Base-by-base conservation (phyloP, 108 stramenopile genomes). In the Nitzschia inconspicua region DNA sequence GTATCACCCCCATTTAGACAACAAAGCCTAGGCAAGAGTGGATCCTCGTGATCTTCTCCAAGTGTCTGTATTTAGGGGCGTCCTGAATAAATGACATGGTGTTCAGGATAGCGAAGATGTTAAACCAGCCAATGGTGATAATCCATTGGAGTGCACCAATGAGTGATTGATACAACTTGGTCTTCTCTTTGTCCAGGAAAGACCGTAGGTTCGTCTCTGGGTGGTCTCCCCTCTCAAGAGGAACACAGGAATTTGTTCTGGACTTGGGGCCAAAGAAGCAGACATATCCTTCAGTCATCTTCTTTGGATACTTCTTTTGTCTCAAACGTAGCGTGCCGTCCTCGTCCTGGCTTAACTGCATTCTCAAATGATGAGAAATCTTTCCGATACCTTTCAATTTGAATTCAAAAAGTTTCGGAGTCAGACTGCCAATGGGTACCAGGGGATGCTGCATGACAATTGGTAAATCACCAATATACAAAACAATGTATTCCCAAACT, bases 401-500 rank as follows among this genome's bases (percentile, higher is more conserved):
- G 70, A 56, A 70, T 11, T 55, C 24, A 43, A 54, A 44, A 9
- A 18, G 37, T 2, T 55, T 26, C 0, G 37, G 10, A 3, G 7
- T 41, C 9, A 65, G 39, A 14, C 14, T 18, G 16, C 57, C 63
- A n/a, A 41, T 14, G 28, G 57, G 57, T 11, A 39, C 18, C 10
- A 40, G 24, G 10, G 61, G 61, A 36, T 63, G 52, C 51, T 63
- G 54, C 61, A 63, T 63, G 9, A 35, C 75, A n/a, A n/a, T n/a
- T n/a, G n/a, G n/a, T n/a, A n/a, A n/a, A n/a, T n/a, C n/a, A n/a
- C n/a, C n/a, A n/a, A n/a, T n/a, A 35, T 65, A 26, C 61, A 10
- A 60, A 70, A 51, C 68, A 19, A 76, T n/a, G 43, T 65, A 65
- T 32, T 76, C 75, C 51, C 70, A 76, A 22, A 36, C 24, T 7